Evolutionary conservation across 371 early-diverging fungal genomes (phyloP), one percentile per base, ranked within the genome.

Genomic region (Actinomortierella wolfii): DNA sequence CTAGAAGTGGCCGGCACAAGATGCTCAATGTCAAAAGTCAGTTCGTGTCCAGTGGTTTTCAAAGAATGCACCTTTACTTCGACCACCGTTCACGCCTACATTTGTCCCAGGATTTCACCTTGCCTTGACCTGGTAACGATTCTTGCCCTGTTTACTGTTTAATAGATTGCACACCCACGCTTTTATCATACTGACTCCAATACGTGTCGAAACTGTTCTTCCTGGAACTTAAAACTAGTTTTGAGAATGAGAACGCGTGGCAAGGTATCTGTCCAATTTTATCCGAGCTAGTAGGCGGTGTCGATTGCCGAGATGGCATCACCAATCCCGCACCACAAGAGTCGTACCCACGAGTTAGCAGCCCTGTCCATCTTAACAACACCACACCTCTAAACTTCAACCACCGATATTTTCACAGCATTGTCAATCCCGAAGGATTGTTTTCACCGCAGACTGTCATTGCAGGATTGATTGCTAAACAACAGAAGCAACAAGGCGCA

Each of bases 61-160:
- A 21, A 56, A 20, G 48, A 53, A 53, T 9, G 67, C 67, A 0
- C 64, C 74, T 17, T 62, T 73, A 8, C 60, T 73, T 15, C 67
- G 74, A n/a, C 74, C 74, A 39, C 74, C 74, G 1, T 73, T 73
- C 23, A 67, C 67, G 1, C 67, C 74, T 0, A 63, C 74, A 3
- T 73, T 63, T 25, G 56, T 67, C 24, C 74, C 74, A 17, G 74
- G 74, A 21, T 59, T 67, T 40, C 74, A 73, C 29, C 17, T 73
- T 40, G 67, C 67, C 17, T 23, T 73, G 29, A 50, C 67, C 34
- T 67, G 74, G 74, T 73, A 63, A 20, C 17, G 47, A 47, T 47
- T 21, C 47, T 47, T 2, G 2, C 47, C 18, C 8, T 8, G 8
- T 47, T 47, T 11, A 8, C 15, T 2, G 11, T 21, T 45, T 18